phyloP scores from a whole-genome alignment of 345 rosid species.

The Erucastrum elatum region DNA sequence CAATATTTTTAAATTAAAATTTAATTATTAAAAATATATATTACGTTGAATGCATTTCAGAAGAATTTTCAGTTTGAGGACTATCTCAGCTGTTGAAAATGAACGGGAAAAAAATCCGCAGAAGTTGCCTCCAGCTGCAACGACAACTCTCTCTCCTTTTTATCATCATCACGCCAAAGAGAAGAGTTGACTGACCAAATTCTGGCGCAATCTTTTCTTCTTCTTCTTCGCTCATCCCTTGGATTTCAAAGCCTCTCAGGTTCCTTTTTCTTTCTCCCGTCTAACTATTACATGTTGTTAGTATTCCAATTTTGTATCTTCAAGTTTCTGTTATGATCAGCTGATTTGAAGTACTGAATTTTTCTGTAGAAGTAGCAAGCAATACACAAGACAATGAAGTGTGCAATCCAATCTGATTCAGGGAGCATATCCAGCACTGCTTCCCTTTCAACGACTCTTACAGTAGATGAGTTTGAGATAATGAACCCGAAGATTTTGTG shows the following conservation, averaged over 20 bases:
- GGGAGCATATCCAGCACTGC: background rate
- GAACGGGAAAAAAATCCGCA: background rate
- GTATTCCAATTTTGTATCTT: background rate
- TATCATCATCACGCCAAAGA: background rate
- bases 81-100: background rate
- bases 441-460: too few relatives aligned
- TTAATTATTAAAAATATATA: too few relatives aligned
- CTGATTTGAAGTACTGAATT: background rate
- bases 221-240: background rate
- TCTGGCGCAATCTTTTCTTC: background rate
- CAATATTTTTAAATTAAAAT: too few relatives aligned
- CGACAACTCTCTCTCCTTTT: background rate
- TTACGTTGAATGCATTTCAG: background rate
- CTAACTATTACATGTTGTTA: too few relatives aligned
- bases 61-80: background rate
- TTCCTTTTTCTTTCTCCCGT: too few relatives aligned
- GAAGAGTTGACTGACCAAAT: background rate
- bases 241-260: too few relatives aligned
- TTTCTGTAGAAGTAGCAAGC: background rate
- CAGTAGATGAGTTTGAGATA: background rate
- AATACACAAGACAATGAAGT: background rate
- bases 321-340: background rate
- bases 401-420: background rate
- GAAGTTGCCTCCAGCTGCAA: background rate
- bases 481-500: background rate